Percentiles rank a stretch among this genome's conserved stretches.
phyloP scores from a whole-genome alignment of 306 rosid species.

The Vicia villosa region DNA sequence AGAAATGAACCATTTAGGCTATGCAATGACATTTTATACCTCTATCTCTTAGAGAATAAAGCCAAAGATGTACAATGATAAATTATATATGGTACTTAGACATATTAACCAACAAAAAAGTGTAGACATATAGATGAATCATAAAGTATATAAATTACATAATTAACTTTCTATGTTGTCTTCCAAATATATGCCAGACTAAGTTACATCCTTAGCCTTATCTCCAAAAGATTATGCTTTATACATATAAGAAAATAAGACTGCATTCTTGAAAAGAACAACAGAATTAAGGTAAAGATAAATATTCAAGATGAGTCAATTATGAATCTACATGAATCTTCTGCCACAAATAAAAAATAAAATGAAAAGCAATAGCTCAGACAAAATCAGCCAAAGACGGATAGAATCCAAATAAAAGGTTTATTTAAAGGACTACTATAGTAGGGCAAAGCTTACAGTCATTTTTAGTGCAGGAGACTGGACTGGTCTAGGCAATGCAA shows the following conservation, averaged over 20 bases:
- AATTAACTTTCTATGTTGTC: conserved; percentile 1
- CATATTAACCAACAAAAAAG: conserved; percentile 8
- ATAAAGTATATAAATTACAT: conserved; percentile 12
- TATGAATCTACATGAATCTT: conserved; percentile 19
- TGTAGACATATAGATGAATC: conserved; percentile 1
- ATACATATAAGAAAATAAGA: not conserved
- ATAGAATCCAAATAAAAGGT: conserved; percentile 29
- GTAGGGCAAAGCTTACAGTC: conserved; percentile 51
- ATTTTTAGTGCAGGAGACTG: conserved; percentile 42
- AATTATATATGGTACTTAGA: not conserved
- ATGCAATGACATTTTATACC: not conserved
- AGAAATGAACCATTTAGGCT: not conserved
- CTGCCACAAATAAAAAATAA: conserved; percentile 3
- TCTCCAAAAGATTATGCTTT: conserved; percentile 1
- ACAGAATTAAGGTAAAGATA: conserved; percentile 6
- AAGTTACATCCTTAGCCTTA: not conserved
- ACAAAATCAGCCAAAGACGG: conserved; percentile 6
- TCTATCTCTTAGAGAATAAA: not conserved
- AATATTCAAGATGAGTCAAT: conserved; percentile 16
- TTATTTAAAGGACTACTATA: conserved; percentile 19
- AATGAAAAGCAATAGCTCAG: conserved; percentile 13
- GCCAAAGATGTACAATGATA: not conserved
- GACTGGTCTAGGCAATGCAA: conserved; percentile 42
- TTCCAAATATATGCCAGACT: conserved; percentile 15
- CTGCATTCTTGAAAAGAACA: not conserved